Percentiles rank a stretch among this genome's conserved stretches.
These are phyloP conservation scores for Botrytis pseudocinerea DNA, from an alignment of 2,329 filamentous ascomycete genomes.

Conservation along the genomic window DNA sequence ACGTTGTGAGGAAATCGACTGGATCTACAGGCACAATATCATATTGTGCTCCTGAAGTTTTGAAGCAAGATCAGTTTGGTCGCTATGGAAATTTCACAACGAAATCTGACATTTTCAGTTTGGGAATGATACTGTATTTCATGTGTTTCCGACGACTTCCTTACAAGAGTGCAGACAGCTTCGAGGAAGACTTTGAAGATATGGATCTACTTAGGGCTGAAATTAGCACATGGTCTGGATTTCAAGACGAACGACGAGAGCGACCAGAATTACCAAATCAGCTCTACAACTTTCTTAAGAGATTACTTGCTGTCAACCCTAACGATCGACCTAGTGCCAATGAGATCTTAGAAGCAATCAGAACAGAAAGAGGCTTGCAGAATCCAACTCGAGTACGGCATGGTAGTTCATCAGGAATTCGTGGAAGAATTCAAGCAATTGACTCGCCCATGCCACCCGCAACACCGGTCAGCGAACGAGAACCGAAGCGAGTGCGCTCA, in stretches of 20 bases:
- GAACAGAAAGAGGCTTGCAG: slow-evolving; percentile 40
- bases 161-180: slow-evolving; percentile 77
- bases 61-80: slow-evolving; percentile 68
- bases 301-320: slow-evolving; percentile 76
- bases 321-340: slow-evolving; percentile 76
- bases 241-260: slow-evolving; percentile 72
- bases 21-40: slow-evolving; percentile 95
- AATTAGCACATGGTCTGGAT: slow-evolving; percentile 84
- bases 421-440: slow-evolving; percentile 38
- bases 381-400: slow-evolving; percentile 34
- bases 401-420: slow-evolving; percentile 33
- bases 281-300: slow-evolving; percentile 81
- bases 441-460: slow-evolving; percentile 39
- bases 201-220: slow-evolving; percentile 81
- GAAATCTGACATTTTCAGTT: slow-evolving; percentile 96
- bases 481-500: slow-evolving; percentile 34
- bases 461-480: slow-evolving; percentile 35
- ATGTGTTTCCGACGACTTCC: slow-evolving; percentile 92
- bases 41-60: slow-evolving; percentile 93
- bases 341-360: slow-evolving; percentile 64
- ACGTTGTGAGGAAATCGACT: slow-evolving; percentile 79
- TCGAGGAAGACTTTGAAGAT: slow-evolving; percentile 91
- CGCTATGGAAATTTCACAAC: slow-evolving; percentile 90
- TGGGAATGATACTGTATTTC: slow-evolving; percentile 98
- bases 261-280: slow-evolving; percentile 82